Base-by-base conservation (phyloP, 2,329 filamentous ascomycete genomes). In the Fusarium beomiforme region DNA sequence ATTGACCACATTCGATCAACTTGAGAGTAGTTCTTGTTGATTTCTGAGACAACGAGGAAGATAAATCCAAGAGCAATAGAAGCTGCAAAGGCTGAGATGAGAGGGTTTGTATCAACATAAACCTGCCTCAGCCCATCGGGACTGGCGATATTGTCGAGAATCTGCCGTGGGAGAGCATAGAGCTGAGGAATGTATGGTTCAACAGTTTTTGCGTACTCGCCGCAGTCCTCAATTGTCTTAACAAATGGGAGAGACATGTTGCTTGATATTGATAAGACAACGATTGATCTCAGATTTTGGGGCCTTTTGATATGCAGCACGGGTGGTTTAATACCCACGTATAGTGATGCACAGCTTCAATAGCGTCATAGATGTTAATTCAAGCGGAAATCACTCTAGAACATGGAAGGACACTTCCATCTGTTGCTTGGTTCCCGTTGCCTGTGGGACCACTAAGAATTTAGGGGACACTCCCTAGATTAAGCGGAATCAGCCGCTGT, bases 1-100 rank as follows among this genome's bases (percentile, higher is more conserved):
- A 99, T 86, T 78, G 93, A 96, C 96, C 96, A 99, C 75, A 92
- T 83, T 51, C 96, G 90, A 81, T 99, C 96, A 43, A 99, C 91
- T 82, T 99, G 96, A n/a, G 95, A 98, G 81, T 95, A 98, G 81
- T 99, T 99, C 77, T 88, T 89, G 82, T 97, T 98, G 83, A 94
- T 82, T 81, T 98, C 95, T 2, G 94, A 93, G 8, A 90, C 84
- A 34, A 95, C 77, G 26, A 97, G 84, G 76, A 97, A 92, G 31
- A 96, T 77, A 8, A 87, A 87, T 3, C 90, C 90, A n/a, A 97
- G 80, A 42, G 90, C 85, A 21, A 97, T 75, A 5, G 93, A 92
- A 57, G 93, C 88, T 0, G 89, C 91, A 70, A 97, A 86, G 5
- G 89, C 92, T 2, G 89, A 90, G 31, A 97, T 86, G 43, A 97